Base-by-base conservation (phyloP, 768 basidiomycete species). In the Rhodotorula diobovata region DNA sequence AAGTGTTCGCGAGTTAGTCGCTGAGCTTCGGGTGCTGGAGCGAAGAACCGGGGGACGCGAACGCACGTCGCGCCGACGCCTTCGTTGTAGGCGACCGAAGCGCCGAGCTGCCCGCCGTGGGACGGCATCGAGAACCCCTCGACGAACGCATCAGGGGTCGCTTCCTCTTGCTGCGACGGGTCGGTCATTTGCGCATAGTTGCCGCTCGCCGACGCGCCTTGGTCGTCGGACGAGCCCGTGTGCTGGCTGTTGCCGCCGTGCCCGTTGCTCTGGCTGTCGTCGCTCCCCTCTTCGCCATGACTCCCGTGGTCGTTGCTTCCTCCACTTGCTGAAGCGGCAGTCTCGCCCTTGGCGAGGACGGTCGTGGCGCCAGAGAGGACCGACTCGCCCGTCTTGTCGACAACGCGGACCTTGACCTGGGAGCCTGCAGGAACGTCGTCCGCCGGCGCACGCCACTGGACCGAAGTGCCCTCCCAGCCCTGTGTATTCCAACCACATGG, bases 391-490 rank as follows among this genome's bases (percentile, higher is more conserved):
- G 16, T 3, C 0, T 11, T 41, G 59, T 66, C 70, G 14, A 34
- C 20, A 1, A 71, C 60, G 16, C 66, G 66, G 28, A 71, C 48
- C 51, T 63, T 67, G 56, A 71, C 53, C 21, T 34, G n/a, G 10
- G 53, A 37, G 1, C 66, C 70, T 2, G 20, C 37, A 0, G 66
- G 61, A 4, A 59, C 56, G 37, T 71, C 57, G 10, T 54, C 34
- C 11, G 8, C 16, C 34, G 25, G 39, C 6, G 56, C 66, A 1
- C 50, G 46, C 70, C 66, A 67, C 34, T 71, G 70, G 0, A 71
- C 65, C 0, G 32, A 48, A n/a, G n/a, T 62, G 0, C 56, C 5
- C 23, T 53, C 32, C 70, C 66, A 71, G 12, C 65, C 70, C 35
- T 56, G 45, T n/a, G 21, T 23, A 18, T 12, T 12, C 18, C 32